Conservation (phyloP, 495 filamentous ascomycete genomes). For the Hypomontagnella submonticulosa region DNA sequence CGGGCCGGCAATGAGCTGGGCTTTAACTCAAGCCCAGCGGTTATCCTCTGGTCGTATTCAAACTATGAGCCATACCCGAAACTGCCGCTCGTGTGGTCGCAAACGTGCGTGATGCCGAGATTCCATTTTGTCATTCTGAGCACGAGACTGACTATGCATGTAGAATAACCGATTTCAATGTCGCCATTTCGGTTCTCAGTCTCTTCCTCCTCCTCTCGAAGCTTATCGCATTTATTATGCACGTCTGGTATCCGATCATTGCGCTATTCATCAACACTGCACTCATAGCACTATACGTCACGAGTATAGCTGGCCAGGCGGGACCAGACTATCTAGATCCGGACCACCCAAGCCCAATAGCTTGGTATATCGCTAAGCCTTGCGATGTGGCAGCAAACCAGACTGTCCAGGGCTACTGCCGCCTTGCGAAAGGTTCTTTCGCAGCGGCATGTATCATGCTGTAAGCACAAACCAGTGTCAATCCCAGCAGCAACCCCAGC, state of each 20-base stretch:
- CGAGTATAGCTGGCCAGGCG: constrained; percentile 77
- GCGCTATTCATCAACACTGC: constrained; percentile 67
- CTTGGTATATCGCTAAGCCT: constrained; percentile 87
- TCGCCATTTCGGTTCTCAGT: constrained; percentile 81
- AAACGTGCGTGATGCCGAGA: constrained; percentile 68
- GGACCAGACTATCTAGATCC: constrained; percentile 84
- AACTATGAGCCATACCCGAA: constrained; percentile 74
- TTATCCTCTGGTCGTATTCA: constrained; percentile 78
- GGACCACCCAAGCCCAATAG: constrained; percentile 69
- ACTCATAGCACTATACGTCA: constrained; percentile 71
- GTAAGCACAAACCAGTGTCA: constrained; percentile 62
- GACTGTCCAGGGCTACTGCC: constrained; percentile 72
- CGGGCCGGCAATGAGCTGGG: constrained; percentile 79
- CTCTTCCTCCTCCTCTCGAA: constrained; percentile 75
- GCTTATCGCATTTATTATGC: constrained; percentile 74
- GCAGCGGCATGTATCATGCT: constrained; percentile 74
- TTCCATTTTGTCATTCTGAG: constrained; percentile 15
- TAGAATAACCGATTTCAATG: constrained; percentile 83
- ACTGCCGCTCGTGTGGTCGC: constrained; percentile 83
- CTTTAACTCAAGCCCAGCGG: constrained; percentile 83
- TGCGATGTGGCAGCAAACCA: constrained; percentile 71
- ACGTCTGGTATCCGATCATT: constrained; percentile 76
- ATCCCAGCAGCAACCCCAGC: neutral
- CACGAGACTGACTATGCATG: constrained; percentile 24
- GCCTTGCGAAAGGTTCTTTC: constrained; percentile 80